These are phyloP conservation scores for Schizonepeta tenuifolia DNA, from an alignment of 257 asterid genomes.

Conservation along the genomic window DNA sequence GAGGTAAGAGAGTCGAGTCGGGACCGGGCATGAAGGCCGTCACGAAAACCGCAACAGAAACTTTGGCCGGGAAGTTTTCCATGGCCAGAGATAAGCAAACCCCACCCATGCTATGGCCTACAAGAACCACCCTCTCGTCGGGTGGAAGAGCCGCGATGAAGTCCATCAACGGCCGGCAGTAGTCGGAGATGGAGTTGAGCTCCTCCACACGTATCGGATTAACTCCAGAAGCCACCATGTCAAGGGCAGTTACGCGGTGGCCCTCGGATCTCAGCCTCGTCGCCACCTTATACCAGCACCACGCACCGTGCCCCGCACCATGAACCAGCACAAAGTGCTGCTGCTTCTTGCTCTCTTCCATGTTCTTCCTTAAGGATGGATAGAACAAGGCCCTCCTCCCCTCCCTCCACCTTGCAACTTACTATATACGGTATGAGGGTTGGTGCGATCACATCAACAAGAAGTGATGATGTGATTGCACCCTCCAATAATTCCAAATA, in stretches of 20 bases:
- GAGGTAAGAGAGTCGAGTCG: background rate
- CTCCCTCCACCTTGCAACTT: background rate
- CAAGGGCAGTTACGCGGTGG: conserved; percentile 49
- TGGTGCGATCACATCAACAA: background rate
- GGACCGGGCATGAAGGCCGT: conserved; percentile 49
- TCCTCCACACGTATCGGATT: conserved; percentile 37
- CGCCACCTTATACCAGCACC: conserved; percentile 60
- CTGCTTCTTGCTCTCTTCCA: conserved; percentile 33
- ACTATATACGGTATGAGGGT: background rate
- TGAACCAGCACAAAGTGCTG: conserved; percentile 52
- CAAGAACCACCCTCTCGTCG: conserved; percentile 44
- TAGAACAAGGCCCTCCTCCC: background rate
- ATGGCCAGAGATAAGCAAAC: conserved; percentile 42
- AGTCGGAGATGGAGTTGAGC: conserved; percentile 38
- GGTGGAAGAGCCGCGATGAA: conserved; percentile 39
- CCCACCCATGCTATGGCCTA: conserved; percentile 56
- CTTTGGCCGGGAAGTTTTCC: conserved; percentile 46
- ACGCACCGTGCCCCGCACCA: conserved; percentile 60
- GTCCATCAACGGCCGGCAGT: conserved; percentile 43
- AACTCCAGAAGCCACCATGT: conserved; percentile 55
- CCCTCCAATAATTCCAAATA: background rate
- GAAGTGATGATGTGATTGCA: no score
- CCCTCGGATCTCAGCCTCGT: conserved; percentile 42
- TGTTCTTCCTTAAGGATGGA: conserved; percentile 15
- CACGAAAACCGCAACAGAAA: conserved; percentile 44